Evolutionary conservation across 179 eudicot genomes (phyloP).

Genomic region (Patellifolia procumbens): DNA sequence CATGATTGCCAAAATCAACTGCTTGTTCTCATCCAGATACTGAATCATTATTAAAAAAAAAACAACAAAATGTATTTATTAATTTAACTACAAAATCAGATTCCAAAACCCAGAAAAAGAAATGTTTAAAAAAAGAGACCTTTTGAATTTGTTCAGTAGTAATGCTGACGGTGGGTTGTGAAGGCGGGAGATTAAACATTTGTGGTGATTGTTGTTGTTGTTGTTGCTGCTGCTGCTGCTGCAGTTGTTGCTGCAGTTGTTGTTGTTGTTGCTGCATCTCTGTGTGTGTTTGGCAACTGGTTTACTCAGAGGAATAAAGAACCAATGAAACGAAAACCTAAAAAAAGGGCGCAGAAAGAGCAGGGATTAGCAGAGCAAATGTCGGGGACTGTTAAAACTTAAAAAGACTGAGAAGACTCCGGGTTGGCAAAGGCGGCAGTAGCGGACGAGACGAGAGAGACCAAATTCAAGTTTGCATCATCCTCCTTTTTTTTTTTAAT

Average conservation of each 20-base stretch:
- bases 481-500: background rate
- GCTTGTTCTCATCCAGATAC: constrained; percentile 96
- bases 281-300: background rate
- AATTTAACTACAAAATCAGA: constrained; percentile 6
- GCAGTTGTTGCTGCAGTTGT: constrained; percentile 18
- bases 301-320: background rate
- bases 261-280: constrained; percentile 31
- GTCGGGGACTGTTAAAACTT: no score
- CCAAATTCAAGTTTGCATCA: constrained; percentile 8
- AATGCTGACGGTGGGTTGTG: constrained; percentile 37
- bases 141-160: constrained; percentile 72
- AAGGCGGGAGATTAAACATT: constrained; percentile 34
- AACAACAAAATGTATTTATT: background rate
- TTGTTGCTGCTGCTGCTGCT: background rate
- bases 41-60: constrained; percentile 35
- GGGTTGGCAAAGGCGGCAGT: constrained; percentile 6
- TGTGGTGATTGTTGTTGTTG: constrained; percentile 31
- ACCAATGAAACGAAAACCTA: constrained; percentile 10
- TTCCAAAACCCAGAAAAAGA: background rate
- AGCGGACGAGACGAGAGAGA: background rate
- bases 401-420: no score
- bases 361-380: constrained; percentile 16
- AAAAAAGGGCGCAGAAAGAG: background rate
- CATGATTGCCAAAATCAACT: constrained; percentile 87
- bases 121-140: constrained; percentile 29